A percentile compares a stretch with the other conserved stretches of the same genome.
Conservation (phyloP, 768 basidiomycete species). For the Lyophyllum atratum region DNA sequence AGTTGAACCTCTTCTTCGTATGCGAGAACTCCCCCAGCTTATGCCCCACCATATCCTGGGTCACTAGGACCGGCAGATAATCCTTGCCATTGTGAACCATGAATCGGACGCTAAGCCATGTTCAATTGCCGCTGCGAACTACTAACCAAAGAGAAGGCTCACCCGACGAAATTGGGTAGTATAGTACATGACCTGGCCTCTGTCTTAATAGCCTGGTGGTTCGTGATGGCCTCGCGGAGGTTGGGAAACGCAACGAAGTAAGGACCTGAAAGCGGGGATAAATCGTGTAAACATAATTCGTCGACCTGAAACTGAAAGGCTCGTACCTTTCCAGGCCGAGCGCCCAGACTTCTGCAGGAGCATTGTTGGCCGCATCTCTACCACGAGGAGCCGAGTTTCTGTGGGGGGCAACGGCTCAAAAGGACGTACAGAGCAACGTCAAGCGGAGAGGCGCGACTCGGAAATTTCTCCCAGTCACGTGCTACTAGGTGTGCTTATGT, state of each 20-base stretch:
- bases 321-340: conserved; percentile 83
- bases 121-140: background rate
- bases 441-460: background rate
- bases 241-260: conserved; percentile 94
- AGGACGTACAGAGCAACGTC: background rate
- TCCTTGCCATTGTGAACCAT: conserved; percentile 94
- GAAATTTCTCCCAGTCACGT: conserved; percentile 1
- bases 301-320: background rate
- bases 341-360: conserved; percentile 61
- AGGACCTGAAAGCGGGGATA: conserved; percentile 58
- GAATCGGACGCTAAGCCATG: conserved; percentile 67
- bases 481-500: background rate
- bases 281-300: background rate
- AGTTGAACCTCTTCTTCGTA: conserved; percentile 85
- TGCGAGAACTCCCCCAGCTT: conserved; percentile 95
- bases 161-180: conserved; percentile 96
- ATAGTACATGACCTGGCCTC: conserved; percentile 90
- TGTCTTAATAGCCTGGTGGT: conserved; percentile 86
- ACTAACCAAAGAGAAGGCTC: conserved; percentile 24
- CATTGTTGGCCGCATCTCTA: conserved; percentile 63
- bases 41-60: conserved; percentile 98
- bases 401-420: background rate
- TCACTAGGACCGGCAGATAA: conserved; percentile 82
- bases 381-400: background rate
- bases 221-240: conserved; percentile 74